A percentile compares a stretch with the other conserved stretches of the same genome.
Conservation (phyloP, 306 rosid genomes). For the Dalbergia cultrata region DNA sequence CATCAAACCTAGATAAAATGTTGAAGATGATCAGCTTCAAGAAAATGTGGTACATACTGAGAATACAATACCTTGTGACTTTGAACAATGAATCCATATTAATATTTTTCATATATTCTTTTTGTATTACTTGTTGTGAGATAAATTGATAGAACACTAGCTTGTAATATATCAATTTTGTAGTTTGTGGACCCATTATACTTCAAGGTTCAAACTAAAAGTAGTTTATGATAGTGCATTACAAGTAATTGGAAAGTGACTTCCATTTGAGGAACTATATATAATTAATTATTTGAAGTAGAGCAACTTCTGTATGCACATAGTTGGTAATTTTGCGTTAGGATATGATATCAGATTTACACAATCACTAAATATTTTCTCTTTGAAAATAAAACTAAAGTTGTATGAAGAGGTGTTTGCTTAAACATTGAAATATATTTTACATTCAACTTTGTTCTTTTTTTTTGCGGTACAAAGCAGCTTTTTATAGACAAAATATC, state of each 20-base stretch:
- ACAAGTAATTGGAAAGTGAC: neutral
- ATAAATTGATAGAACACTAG: constrained; percentile 6
- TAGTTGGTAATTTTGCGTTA: no score
- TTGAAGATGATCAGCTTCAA: constrained; percentile 5
- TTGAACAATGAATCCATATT: constrained; percentile 2
- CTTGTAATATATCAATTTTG: constrained; percentile 17
- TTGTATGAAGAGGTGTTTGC: no score
- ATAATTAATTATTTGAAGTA: neutral
- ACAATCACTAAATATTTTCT: no score
- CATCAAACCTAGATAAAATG: constrained; percentile 77
- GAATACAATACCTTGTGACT: constrained; percentile 19
- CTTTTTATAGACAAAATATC: no score
- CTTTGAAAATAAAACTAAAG: no score
- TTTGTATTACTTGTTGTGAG: constrained; percentile 12
- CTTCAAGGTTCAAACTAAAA: neutral
- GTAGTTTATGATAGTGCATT: neutral
- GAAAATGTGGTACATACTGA: neutral
- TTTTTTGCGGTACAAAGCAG: no score
- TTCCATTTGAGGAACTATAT: neutral
- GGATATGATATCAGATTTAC: no score
- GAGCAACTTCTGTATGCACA: neutral
- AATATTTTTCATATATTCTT: neutral
- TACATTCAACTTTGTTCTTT: no score
- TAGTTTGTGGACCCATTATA: neutral
- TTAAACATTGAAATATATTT: no score